These are phyloP conservation scores for Drechslera avenae DNA, from an alignment of 2,329 filamentous ascomycete genomes.

Conservation along the genomic window DNA sequence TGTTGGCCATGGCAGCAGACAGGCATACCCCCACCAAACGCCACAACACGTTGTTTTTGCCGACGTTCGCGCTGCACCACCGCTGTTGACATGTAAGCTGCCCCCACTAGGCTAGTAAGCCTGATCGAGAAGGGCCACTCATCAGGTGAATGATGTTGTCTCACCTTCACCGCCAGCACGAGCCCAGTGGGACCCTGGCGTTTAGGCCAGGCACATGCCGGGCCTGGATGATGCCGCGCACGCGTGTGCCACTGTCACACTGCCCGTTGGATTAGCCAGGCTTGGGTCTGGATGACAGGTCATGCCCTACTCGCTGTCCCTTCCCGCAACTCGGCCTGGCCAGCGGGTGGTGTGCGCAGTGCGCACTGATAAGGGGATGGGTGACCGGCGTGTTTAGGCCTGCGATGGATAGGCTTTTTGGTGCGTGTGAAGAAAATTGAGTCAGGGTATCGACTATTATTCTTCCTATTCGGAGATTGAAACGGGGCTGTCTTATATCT, in stretches of 20 bases:
- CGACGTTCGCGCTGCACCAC: background rate
- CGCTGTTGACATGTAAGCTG: background rate
- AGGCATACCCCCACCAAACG: background rate
- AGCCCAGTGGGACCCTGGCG: constrained; percentile 5
- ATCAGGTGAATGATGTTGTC: constrained; percentile 15
- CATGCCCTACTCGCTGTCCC: background rate
- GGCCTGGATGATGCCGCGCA: background rate
- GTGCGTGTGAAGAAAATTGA: too few relatives aligned
- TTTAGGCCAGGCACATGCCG: constrained; percentile 9
- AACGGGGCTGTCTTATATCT: too few relatives aligned
- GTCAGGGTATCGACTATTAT: too few relatives aligned
- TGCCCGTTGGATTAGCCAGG: background rate
- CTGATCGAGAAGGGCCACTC: background rate
- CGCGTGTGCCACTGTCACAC: constrained; percentile 14
- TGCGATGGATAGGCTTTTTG: background rate
- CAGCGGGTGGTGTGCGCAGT: background rate
- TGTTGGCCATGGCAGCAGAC: too few relatives aligned
- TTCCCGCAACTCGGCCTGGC: too few relatives aligned
- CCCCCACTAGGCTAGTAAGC: constrained; percentile 1
- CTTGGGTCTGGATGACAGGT: constrained; percentile 10
- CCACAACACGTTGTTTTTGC: background rate
- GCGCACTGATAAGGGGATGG: constrained; percentile 13
- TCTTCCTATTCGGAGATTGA: too few relatives aligned
- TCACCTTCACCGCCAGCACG: constrained; percentile 11
- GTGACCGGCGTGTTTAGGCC: background rate